These are phyloP conservation scores for Cutaneotrichosporon cutaneum DNA, from an alignment of 1,284 basidiomycete genomes.

Conservation along the genomic window DNA sequence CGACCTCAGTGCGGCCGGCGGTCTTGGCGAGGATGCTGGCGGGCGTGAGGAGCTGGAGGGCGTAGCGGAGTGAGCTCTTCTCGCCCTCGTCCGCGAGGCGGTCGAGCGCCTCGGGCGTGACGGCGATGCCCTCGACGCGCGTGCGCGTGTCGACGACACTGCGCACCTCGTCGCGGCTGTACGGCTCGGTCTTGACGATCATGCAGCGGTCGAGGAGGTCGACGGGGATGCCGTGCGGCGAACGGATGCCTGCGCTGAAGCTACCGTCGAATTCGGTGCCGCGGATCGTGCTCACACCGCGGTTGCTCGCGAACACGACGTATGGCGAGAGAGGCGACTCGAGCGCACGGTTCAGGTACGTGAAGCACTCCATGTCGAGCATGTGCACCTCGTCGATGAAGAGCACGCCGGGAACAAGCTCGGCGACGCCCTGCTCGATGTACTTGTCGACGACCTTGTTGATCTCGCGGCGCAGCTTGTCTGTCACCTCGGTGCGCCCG, in stretches of 20 bases:
- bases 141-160: constrained; percentile 84
- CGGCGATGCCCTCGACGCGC: constrained; percentile 77
- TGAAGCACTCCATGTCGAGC: constrained; percentile 99
- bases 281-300: constrained; percentile 85
- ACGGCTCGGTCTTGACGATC: constrained; percentile 90
- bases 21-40: constrained; percentile 82
- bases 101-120: constrained; percentile 75
- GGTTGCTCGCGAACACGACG: constrained; percentile 93
- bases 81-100: constrained; percentile 80
- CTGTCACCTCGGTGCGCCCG: constrained; percentile 92
- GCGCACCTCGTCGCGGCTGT: constrained; percentile 79
- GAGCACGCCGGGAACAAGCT: constrained; percentile 94
- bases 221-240: constrained; percentile 90
- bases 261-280: constrained; percentile 66
- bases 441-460: constrained; percentile 98
- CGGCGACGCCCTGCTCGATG: constrained; percentile 96
- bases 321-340: constrained; percentile 97
- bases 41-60: constrained; percentile 86
- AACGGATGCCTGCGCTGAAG: constrained; percentile 69
- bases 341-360: constrained; percentile 91
- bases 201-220: constrained; percentile 94
- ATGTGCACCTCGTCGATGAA: constrained; percentile 99
- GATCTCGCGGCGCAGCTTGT: constrained; percentile 91
- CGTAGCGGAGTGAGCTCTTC: constrained; percentile 83
- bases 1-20: constrained; percentile 75